These are phyloP conservation scores for Alternaria ethzedia DNA, from an alignment of 2,329 filamentous ascomycete species.

Conservation along the genomic window DNA sequence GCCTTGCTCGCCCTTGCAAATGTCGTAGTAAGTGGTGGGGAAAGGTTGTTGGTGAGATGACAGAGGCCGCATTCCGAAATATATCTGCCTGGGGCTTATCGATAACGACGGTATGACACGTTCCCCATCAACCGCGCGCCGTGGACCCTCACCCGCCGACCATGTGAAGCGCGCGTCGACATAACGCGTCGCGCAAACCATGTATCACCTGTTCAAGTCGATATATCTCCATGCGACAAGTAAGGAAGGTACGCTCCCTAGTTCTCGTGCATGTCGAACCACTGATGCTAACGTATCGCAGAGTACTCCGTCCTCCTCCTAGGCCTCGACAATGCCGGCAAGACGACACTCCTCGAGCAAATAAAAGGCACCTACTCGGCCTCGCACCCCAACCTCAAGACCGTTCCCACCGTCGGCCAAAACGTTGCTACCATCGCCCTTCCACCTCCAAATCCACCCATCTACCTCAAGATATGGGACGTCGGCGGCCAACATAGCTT, in stretches of 20 bases:
- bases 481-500: slow-evolving; percentile 91
- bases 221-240: slow-evolving; percentile 94
- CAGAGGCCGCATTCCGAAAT: background rate
- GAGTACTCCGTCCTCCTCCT: slow-evolving; percentile 98
- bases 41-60: background rate
- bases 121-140: slow-evolving; percentile 10
- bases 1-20: background rate
- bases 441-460: slow-evolving; percentile 66
- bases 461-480: slow-evolving; percentile 99
- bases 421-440: slow-evolving; percentile 92
- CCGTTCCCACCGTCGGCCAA: slow-evolving; percentile 95
- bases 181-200: slow-evolving; percentile 49
- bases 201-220: slow-evolving; percentile 97
- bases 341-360: slow-evolving; percentile 96
- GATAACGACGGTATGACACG: slow-evolving; percentile 9
- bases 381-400: slow-evolving; percentile 75
- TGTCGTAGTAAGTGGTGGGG: background rate
- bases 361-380: slow-evolving; percentile 85
- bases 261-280: too few relatives aligned
- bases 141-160: slow-evolving; percentile 3
- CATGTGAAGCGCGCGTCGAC: slow-evolving; percentile 26
- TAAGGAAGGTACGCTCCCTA: slow-evolving; percentile 90
- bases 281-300: slow-evolving; percentile 46
- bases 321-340: slow-evolving; percentile 96
- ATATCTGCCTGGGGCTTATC: slow-evolving; percentile 7